These are phyloP conservation scores for Jacaranda copaia DNA, from an alignment of 257 asterid species.

Conservation along the genomic window DNA sequence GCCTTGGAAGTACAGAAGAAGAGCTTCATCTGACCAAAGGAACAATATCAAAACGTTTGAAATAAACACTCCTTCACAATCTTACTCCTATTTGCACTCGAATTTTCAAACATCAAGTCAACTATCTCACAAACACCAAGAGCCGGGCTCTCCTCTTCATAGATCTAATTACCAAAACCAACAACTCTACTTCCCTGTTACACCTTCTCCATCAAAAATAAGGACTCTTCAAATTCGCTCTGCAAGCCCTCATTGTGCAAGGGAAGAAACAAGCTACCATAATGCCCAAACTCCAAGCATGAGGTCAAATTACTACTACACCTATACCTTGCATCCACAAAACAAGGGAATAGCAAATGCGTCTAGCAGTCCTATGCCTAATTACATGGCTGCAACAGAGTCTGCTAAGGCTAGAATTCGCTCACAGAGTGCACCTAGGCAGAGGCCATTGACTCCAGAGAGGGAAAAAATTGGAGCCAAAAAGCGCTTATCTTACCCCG, in stretches of 20 bases:
- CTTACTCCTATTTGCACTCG: slow-evolving; percentile 37
- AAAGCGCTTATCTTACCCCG: slow-evolving; percentile 46
- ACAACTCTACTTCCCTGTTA: slow-evolving; percentile 31
- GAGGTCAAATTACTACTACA: slow-evolving; percentile 37
- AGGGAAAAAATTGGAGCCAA: slow-evolving; percentile 48
- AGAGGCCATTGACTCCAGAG: slow-evolving; percentile 49
- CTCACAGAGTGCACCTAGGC: slow-evolving; percentile 55
- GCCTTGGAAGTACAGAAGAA: slow-evolving; percentile 47
- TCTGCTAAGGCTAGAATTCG: slow-evolving; percentile 52
- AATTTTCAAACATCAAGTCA: slow-evolving; percentile 26
- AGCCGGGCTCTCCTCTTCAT: slow-evolving; percentile 45
- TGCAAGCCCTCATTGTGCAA: slow-evolving; percentile 47
- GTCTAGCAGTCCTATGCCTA: slow-evolving; percentile 41
- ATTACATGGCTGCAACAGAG: slow-evolving; percentile 57
- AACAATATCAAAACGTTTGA: slow-evolving; percentile 46
- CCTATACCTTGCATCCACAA: slow-evolving; percentile 29
- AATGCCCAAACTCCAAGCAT: slow-evolving; percentile 48
- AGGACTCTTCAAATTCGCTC: slow-evolving; percentile 45
- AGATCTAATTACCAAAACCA: slow-evolving; percentile 27
- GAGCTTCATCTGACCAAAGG: slow-evolving; percentile 44
- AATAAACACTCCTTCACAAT: slow-evolving; percentile 42
- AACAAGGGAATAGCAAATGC: slow-evolving; percentile 11
- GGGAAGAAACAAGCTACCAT: slow-evolving; percentile 39
- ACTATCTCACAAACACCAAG: slow-evolving; percentile 16
- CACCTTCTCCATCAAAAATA: slow-evolving; percentile 47